These are phyloP conservation scores for Leptomonas seymouri DNA, from an alignment of 208 protist genomes.

Conservation along the genomic window DNA sequence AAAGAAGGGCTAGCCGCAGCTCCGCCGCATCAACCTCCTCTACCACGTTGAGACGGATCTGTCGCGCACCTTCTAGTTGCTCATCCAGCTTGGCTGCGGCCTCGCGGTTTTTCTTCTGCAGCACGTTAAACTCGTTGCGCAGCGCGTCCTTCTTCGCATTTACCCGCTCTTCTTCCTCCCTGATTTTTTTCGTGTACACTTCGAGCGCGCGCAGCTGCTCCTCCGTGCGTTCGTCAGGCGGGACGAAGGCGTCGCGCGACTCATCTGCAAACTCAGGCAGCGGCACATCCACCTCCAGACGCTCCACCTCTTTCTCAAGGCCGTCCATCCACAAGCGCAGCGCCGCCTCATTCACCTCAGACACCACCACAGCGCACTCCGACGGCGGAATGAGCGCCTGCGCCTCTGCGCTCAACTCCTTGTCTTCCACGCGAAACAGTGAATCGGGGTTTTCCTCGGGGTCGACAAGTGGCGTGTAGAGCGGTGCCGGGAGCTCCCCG, in stretches of 20 bases:
- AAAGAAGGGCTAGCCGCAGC: conserved; percentile 71
- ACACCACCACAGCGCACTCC: conserved; percentile 28
- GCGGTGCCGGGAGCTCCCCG: conserved; percentile 35
- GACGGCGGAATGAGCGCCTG: conserved; percentile 54
- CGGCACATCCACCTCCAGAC: conserved; percentile 58
- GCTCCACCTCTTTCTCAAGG: conserved; percentile 84
- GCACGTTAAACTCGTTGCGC: conserved; percentile 56
- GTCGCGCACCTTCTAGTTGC: conserved; percentile 43
- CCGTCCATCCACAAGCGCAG: conserved; percentile 92
- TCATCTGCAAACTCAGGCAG: conserved; percentile 79
- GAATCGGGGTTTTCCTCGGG: conserved; percentile 63
- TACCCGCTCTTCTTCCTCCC: conserved; percentile 69
- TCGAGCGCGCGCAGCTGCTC: conserved; percentile 72
- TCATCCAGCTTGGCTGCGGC: conserved; percentile 54
- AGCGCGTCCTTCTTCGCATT: conserved; percentile 67
- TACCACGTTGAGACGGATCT: conserved; percentile 43
- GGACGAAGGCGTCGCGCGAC: conserved; percentile 68
- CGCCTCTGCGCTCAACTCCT: conserved; percentile 68
- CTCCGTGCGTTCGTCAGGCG: conserved; percentile 83
- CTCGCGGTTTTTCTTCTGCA: conserved; percentile 60
- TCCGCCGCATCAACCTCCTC: conserved; percentile 71
- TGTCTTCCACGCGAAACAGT: conserved; percentile 79
- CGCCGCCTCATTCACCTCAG: conserved; percentile 55
- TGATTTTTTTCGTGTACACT: conserved; percentile 82
- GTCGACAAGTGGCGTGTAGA: conserved; percentile 60